Conservation (phyloP, 2,329 filamentous ascomycete species). For the Epichloe elymi region DNA sequence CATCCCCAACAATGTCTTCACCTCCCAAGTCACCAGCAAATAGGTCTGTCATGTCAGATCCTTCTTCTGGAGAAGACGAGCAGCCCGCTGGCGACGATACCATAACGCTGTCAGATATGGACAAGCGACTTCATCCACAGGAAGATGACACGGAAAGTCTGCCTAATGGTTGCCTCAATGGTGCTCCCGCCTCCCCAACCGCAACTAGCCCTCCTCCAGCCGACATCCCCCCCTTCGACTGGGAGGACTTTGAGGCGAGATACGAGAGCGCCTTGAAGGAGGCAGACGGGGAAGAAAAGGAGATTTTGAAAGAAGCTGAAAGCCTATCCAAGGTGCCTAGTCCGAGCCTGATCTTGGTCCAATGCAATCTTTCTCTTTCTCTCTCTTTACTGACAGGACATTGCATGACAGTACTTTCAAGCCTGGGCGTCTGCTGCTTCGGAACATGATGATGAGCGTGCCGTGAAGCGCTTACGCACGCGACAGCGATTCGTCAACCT, state of each 20-base stretch:
- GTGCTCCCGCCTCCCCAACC: slow-evolving; percentile 8
- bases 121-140: slow-evolving; percentile 10
- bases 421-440: slow-evolving; percentile 65
- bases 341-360: neutral
- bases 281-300: slow-evolving; percentile 49
- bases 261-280: slow-evolving; percentile 55
- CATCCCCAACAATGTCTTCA: slow-evolving; percentile 8
- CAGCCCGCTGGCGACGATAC: slow-evolving; percentile 8
- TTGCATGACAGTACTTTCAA: slow-evolving; percentile 53
- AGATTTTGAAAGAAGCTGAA: slow-evolving; percentile 54
- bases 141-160: slow-evolving; percentile 27
- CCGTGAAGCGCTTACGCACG: slow-evolving; percentile 68
- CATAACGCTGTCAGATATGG: slow-evolving; percentile 11
- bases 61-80: slow-evolving; percentile 5
- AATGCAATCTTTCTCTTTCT: neutral
- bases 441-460: slow-evolving; percentile 61
- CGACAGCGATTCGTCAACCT: slow-evolving; percentile 63
- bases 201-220: slow-evolving; percentile 31
- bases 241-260: slow-evolving; percentile 59
- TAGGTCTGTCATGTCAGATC: neutral
- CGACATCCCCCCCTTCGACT: slow-evolving; percentile 51
- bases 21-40: slow-evolving; percentile 4
- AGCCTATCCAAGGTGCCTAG: slow-evolving; percentile 46
- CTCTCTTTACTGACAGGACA: neutral
- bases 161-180: slow-evolving; percentile 18